Evolutionary conservation across 2,329 filamentous ascomycete species (phyloP).

Genomic region (Verticillium alfalfae): DNA sequence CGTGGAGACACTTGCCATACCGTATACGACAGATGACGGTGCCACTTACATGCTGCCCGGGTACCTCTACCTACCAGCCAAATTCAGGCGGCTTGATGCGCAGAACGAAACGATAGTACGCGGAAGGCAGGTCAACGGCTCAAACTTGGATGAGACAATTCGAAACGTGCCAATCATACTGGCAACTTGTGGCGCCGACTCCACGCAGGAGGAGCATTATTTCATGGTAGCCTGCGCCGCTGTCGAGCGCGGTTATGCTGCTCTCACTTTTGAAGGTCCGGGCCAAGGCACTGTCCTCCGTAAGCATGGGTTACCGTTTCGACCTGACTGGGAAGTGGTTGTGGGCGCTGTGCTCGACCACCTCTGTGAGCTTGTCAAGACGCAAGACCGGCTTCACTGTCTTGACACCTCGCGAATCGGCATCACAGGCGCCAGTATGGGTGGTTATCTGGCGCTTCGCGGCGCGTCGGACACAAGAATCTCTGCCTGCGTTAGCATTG

Average conservation of each 20-base stretch:
- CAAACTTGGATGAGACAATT: neutral
- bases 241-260: slow-evolving; percentile 30
- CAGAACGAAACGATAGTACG: too few species aligned
- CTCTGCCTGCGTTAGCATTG: slow-evolving; percentile 34
- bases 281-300: slow-evolving; percentile 34
- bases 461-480: slow-evolving; percentile 32
- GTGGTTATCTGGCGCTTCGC: slow-evolving; percentile 40
- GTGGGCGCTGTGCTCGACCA: slow-evolving; percentile 22
- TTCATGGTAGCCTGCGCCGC: slow-evolving; percentile 19
- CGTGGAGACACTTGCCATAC: neutral
- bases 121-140: too few species aligned
- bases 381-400: slow-evolving; percentile 13
- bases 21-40: neutral
- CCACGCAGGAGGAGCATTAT: slow-evolving; percentile 33
- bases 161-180: slow-evolving; percentile 25
- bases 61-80: slow-evolving; percentile 26
- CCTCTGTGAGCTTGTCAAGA: slow-evolving; percentile 11
- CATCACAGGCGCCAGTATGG: slow-evolving; percentile 30
- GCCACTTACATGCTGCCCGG: slow-evolving; percentile 20
- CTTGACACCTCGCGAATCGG: slow-evolving; percentile 31
- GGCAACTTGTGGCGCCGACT: slow-evolving; percentile 28
- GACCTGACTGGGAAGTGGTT: slow-evolving; percentile 32
- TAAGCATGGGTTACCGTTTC: slow-evolving; percentile 18
- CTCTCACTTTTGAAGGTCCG: slow-evolving; percentile 38
- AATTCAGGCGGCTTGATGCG: neutral